Conservation (phyloP, 176 grass and related monocot genomes). For the Elaeis guineensis region DNA sequence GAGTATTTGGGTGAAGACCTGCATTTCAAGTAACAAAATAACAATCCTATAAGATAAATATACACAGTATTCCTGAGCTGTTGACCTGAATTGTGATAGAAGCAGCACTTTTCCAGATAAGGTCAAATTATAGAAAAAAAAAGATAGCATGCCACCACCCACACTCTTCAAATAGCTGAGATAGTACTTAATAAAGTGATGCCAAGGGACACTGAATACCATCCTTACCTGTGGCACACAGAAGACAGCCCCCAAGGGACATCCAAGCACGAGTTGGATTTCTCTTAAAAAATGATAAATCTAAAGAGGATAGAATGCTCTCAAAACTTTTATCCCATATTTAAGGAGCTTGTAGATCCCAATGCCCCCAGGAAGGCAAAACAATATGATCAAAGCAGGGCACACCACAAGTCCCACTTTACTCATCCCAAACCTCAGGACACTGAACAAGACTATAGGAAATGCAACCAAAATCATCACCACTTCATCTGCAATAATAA, state of each 20-base stretch:
- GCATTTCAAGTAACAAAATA: too few species aligned
- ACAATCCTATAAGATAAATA: too few species aligned
- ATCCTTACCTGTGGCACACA: slow-evolving; percentile 75
- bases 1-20: too few species aligned
- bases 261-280: slow-evolving; percentile 85
- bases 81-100: too few species aligned
- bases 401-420: slow-evolving; percentile 85
- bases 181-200: too few species aligned
- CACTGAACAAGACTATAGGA: slow-evolving; percentile 75
- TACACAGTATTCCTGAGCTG: too few species aligned
- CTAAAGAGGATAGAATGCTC: slow-evolving; percentile 69
- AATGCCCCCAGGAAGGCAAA: slow-evolving; percentile 74
- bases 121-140: too few species aligned
- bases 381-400: slow-evolving; percentile 85
- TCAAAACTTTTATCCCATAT: slow-evolving; percentile 72
- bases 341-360: slow-evolving; percentile 79
- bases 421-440: slow-evolving; percentile 86
- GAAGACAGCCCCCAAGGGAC: slow-evolving; percentile 82
- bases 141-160: too few species aligned
- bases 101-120: too few species aligned
- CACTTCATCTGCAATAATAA: slow-evolving; percentile 70
- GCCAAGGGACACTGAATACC: background rate
- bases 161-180: too few species aligned
- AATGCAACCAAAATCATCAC: slow-evolving; percentile 82
- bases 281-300: slow-evolving; percentile 81